Conservation (phyloP, 352 stramenopile species). For the Globisporangium mamillatum region DNA sequence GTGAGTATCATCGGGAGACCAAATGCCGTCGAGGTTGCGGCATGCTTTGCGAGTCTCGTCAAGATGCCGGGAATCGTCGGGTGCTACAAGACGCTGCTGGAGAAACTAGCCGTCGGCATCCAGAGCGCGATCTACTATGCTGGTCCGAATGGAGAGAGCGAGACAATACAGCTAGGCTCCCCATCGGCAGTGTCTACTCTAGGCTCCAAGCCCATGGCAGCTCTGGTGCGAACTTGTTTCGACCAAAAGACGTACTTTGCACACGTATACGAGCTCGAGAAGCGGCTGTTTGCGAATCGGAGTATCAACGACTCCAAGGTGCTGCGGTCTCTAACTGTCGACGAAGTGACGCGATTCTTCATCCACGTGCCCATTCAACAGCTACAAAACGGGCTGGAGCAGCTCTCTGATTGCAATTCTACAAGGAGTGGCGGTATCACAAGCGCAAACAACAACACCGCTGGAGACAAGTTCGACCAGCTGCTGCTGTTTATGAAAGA, state of each 20-base stretch:
- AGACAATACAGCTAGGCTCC: background rate
- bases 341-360: constrained; percentile 46
- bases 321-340: constrained; percentile 31
- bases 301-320: constrained; percentile 44
- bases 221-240: constrained; percentile 57
- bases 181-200: background rate
- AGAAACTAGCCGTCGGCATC: constrained; percentile 63
- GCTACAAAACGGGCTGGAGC: constrained; percentile 27
- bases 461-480: constrained; percentile 9
- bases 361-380: constrained; percentile 41
- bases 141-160: background rate
- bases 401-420: constrained; percentile 14
- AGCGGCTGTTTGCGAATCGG: constrained; percentile 32
- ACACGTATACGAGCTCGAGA: constrained; percentile 49
- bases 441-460: constrained; percentile 1
- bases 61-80: constrained; percentile 81
- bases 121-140: constrained; percentile 54
- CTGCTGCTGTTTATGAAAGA: constrained; percentile 16
- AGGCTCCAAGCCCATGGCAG: constrained; percentile 33
- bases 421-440: background rate
- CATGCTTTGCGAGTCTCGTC: constrained; percentile 70
- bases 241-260: constrained; percentile 69
- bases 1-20: constrained; percentile 43
- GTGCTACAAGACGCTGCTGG: constrained; percentile 60
- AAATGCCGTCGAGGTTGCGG: constrained; percentile 68